Base-by-base conservation (phyloP, 2,329 filamentous ascomycete species). In the Ophiostoma quercus region DNA sequence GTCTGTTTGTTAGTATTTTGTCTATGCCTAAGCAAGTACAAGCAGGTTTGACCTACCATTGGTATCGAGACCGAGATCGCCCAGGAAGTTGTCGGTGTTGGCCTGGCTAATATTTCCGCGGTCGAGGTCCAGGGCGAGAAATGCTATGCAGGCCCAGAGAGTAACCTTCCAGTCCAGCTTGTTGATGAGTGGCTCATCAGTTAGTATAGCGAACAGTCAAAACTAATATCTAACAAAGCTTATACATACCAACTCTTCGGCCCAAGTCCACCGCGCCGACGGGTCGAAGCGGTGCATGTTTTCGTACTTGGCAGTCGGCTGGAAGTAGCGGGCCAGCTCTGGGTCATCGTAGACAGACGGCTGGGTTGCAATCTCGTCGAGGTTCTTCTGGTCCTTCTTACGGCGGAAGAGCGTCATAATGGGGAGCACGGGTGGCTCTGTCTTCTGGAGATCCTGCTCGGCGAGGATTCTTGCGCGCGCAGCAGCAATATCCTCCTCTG, bases 251-350 rank as follows among this genome's bases (percentile, higher is more conserved):
- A 65, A 32, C 77, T 89, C 87, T 74, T 89, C 87, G 67, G 82
- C 80, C 14, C 80, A 77, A 2, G 83, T 83, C 87, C 87, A 89
- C 63, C 82, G 78, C 62, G 83, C 85, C 1, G 79, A 75, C 0
- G 86, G 85, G 73, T 89, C 86, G 75, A 84, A 88, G 67, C 86
- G 80, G 76, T 88, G 86, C 11, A 80, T 77, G 2, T 85, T 85
- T 74, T 89, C 87, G 74, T 87, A 88, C 5, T 77, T 77, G 2
- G 81, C 80, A 22, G 86, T 83, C 0, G 84, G 85, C 71, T 65
- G 32, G 5, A 37, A 65, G 16, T 39, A 65, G 62, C 62, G 62
- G 6, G 62, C 62, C 16, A 65, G 62, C 62, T 37, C 16, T 11
- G 34, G 60, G 34, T 65, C 32, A 11, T 65, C 29, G 34, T 65